Conservation (phyloP, 331 rosid genomes). For the Arachis monticola region DNA sequence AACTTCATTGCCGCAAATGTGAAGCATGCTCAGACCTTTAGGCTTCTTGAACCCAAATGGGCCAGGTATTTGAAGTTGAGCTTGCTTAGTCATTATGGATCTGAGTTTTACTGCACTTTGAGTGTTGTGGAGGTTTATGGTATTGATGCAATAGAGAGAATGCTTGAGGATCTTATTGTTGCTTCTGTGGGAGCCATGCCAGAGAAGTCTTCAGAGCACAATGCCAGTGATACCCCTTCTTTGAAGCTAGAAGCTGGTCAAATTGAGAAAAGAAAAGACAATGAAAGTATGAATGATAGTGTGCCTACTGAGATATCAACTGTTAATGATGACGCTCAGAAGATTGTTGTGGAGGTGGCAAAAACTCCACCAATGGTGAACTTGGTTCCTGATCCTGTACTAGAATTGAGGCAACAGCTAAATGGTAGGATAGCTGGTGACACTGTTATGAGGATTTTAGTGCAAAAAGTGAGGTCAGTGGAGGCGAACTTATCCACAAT, state of each 20-base stretch:
- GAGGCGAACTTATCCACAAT: conserved; percentile 73
- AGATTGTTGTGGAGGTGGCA: conserved; percentile 45
- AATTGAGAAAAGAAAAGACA: conserved; percentile 49
- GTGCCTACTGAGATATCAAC: conserved; percentile 43
- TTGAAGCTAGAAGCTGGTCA: conserved; percentile 55
- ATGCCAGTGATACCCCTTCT: conserved; percentile 58
- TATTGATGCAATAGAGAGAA: conserved; percentile 79
- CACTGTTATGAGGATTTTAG: conserved; percentile 87
- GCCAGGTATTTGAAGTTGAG: conserved; percentile 79
- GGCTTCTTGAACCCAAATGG: conserved; percentile 79
- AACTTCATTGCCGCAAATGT: conserved; percentile 73
- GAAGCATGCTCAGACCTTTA: conserved; percentile 78
- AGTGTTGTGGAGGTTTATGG: conserved; percentile 90
- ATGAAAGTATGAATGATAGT: conserved; percentile 45
- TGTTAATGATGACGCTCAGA: conserved; percentile 42
- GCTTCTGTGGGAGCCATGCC: conserved; percentile 58
- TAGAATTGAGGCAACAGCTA: conserved; percentile 70
- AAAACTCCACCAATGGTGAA: conserved; percentile 43
- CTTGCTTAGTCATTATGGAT: conserved; percentile 79
- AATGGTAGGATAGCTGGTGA: conserved; percentile 87
- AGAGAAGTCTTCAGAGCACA: conserved; percentile 52
- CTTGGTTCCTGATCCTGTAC: conserved; percentile 69
- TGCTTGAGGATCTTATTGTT: conserved; percentile 91
- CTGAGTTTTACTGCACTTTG: conserved; percentile 91
- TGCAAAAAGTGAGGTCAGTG: conserved; percentile 83